These are phyloP conservation scores for Hylodesmum podocarpum DNA, from an alignment of 306 rosid species.

Conservation along the genomic window DNA sequence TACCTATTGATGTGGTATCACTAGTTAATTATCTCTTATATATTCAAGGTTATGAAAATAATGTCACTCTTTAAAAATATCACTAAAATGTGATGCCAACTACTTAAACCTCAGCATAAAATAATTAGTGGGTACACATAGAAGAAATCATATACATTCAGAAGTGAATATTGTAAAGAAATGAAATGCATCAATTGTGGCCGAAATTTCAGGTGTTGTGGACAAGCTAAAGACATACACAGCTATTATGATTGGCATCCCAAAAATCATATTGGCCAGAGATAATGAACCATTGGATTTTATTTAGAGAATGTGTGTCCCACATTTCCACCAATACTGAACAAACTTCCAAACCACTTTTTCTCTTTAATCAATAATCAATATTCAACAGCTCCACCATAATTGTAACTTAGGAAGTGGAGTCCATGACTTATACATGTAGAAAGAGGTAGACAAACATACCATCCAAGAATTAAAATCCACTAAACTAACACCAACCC, in stretches of 20 bases:
- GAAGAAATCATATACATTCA: too few relatives aligned
- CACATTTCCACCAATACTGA: slow-evolving; percentile 19
- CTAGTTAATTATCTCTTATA: neutral
- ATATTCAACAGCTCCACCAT: neutral
- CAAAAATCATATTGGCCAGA: slow-evolving; percentile 18
- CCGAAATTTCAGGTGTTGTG: slow-evolving; percentile 28
- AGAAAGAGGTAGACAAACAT: slow-evolving; percentile 37
- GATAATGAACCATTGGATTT: neutral
- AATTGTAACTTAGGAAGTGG: neutral
- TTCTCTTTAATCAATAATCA: slow-evolving; percentile 10
- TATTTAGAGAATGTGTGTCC: slow-evolving; percentile 6
- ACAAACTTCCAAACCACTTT: slow-evolving; percentile 31
- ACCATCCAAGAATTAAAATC: slow-evolving; percentile 24
- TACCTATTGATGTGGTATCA: neutral
- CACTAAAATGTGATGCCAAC: neutral
- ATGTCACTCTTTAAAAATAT: neutral
- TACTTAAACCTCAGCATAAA: neutral
- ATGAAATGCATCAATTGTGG: slow-evolving; percentile 10
- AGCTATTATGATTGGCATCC: slow-evolving; percentile 22
- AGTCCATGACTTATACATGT: neutral
- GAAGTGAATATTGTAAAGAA: neutral
- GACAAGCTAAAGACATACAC: slow-evolving; percentile 22
- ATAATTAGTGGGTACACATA: neutral
- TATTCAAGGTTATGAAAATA: neutral
- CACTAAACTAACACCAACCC: slow-evolving; percentile 9